Conservation (phyloP, 2,329 filamentous ascomycete species). For the Fusarium sp. region DNA sequence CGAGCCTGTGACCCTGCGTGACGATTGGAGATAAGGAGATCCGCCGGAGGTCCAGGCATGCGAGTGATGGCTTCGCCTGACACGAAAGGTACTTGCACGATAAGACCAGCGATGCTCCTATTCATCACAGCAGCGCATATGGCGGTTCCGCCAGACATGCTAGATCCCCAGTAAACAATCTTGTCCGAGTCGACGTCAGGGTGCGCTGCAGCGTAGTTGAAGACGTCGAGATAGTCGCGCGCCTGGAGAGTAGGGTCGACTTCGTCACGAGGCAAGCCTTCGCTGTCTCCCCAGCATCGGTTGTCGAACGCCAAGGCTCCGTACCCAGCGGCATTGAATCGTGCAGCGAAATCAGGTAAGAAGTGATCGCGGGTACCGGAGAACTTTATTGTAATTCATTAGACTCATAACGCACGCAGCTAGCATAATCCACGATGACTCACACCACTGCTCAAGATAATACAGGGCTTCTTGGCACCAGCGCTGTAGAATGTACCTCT, state of each 20-base stretch:
- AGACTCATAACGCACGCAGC: not conserved
- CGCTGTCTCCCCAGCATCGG: constrained; percentile 5
- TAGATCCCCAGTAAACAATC: constrained; percentile 10
- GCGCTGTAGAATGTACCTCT: not conserved
- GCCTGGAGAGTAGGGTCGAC: constrained; percentile 2
- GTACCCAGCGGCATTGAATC: constrained; percentile 1
- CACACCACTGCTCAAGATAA: constrained; percentile 6
- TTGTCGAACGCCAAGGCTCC: constrained; percentile 1
- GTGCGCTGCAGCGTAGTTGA: constrained; percentile 2
- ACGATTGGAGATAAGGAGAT: constrained; percentile 1
- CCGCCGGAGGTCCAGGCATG: not conserved
- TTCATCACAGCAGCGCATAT: constrained; percentile 2
- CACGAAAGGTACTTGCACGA: constrained; percentile 3
- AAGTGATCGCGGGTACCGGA: constrained; percentile 4
- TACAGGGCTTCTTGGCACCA: not conserved
- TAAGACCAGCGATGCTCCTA: not conserved
- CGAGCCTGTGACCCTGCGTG: constrained; percentile 2
- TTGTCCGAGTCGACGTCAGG: not conserved
- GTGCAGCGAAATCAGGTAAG: constrained; percentile 2
- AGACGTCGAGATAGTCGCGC: constrained; percentile 4
- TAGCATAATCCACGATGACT: not conserved
- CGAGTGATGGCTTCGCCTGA: constrained; percentile 4
- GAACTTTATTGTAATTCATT: not conserved
- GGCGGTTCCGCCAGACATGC: constrained; percentile 7
- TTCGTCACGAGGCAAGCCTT: constrained; percentile 8